These are phyloP conservation scores for Lyophyllum atratum DNA, from an alignment of 768 basidiomycete species.

Conservation along the genomic window DNA sequence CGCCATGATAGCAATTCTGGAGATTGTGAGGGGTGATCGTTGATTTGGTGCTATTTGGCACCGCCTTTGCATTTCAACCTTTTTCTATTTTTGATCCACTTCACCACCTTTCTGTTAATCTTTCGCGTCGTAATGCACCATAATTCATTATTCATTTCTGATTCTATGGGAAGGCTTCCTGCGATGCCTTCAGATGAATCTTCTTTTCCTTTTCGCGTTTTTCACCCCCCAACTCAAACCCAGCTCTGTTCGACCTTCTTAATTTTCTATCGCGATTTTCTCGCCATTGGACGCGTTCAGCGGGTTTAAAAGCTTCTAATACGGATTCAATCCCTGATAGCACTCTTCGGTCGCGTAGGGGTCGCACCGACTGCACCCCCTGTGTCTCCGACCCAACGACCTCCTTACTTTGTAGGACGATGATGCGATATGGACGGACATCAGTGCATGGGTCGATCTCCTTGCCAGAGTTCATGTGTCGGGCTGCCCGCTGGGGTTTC, in stretches of 20 bases:
- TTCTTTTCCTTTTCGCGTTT: slow-evolving; percentile 15
- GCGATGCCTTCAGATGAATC: slow-evolving; percentile 8
- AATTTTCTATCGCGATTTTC: slow-evolving; percentile 35
- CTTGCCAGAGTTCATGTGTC: slow-evolving; percentile 13
- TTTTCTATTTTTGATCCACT: slow-evolving; percentile 14
- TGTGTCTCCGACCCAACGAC: background rate
- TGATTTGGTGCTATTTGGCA: slow-evolving; percentile 39
- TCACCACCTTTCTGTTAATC: slow-evolving; percentile 14
- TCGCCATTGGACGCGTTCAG: slow-evolving; percentile 20
- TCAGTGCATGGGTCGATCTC: slow-evolving; percentile 10
- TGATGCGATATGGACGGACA: slow-evolving; percentile 22
- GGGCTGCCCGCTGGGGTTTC: slow-evolving; percentile 7
- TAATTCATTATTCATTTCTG: slow-evolving; percentile 15
- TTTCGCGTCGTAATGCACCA: slow-evolving; percentile 16
- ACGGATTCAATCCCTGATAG: background rate
- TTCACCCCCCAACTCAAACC: slow-evolving; percentile 9
- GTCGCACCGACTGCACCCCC: background rate
- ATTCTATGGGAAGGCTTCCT: slow-evolving; percentile 7
- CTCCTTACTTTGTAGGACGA: slow-evolving; percentile 9
- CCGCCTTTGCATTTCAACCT: slow-evolving; percentile 20
- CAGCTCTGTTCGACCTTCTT: slow-evolving; percentile 9
- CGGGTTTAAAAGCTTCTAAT: background rate
- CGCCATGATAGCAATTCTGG: slow-evolving; percentile 39
- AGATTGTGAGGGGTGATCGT: slow-evolving; percentile 26
- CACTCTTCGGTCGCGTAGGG: slow-evolving; percentile 2